Evolutionary conservation across 495 filamentous ascomycete genomes (phyloP), one percentile per base, ranked within the genome.

Genomic region (Cladorrhinum samala): DNA sequence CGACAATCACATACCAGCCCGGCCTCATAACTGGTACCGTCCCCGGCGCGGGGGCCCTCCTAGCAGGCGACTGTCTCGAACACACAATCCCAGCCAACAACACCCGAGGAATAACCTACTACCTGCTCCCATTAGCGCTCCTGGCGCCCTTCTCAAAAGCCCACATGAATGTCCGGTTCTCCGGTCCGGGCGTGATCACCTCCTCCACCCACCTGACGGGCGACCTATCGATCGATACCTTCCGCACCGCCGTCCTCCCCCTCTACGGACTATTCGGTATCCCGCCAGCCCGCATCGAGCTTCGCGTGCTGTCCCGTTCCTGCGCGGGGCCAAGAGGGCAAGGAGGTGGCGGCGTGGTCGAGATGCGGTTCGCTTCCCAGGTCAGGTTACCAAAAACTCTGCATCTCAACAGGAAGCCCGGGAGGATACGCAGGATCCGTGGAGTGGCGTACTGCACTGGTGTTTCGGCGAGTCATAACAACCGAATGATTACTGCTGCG

Each of bases 391-490:
- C 94, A 13, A 95, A 93, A 74, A 97, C 94, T 41, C 75, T 99
- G 65, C 93, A 99, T 67, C 78, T 97, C 62, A 90, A 92, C 62
- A 65, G 77, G 6, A 72, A 65, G n/a, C 78, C 90, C 0, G 93
- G 93, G 2, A 73, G 89, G 48, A 86, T 99, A 53, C 93, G 92
- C 76, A 78, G 83, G 58, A 83, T 99, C 49, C 81, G 94, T 50
- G 93, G 93, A 44, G 91, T 97, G 2, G 92, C 92, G 18, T 96
- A 96, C 68, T 85, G 86, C 21, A 88, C 87, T 2, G 93, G 93
- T 21, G 89, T 96, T 1, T 84, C 86, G 8, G 92, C 84, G 0
- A 88, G 86, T 42, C 96, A 96, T 58, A 99, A 97, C 67, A 87
- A 88, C 46, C 79, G 93, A 47, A 93, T 95, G 89, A 99, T 97